A percentile compares a stretch with the other conserved stretches of the same genome.
phyloP scores from a whole-genome alignment of 768 basidiomycete species.

The Kwoniella sp. region DNA sequence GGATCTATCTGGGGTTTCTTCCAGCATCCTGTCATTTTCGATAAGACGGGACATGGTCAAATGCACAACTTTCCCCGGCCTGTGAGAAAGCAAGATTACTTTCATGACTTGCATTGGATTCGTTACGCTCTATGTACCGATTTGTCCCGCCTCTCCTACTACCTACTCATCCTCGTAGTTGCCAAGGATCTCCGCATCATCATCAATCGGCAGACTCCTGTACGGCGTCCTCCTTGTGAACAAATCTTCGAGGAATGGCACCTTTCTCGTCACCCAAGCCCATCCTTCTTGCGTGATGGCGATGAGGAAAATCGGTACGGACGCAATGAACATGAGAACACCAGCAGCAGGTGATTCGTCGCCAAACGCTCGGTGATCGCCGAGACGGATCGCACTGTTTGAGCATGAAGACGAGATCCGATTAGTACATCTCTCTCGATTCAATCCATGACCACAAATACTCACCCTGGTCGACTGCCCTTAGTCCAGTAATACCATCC shows the following conservation, averaged over 20 bases:
- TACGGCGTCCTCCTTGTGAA: slow-evolving; percentile 47
- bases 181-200: slow-evolving; percentile 49
- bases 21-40: too few relatives aligned
- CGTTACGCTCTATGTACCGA: neutral
- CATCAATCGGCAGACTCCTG: slow-evolving; percentile 53
- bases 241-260: slow-evolving; percentile 52
- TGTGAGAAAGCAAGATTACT: neutral
- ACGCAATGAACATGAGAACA: slow-evolving; percentile 72
- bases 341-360: slow-evolving; percentile 60
- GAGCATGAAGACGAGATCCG: neutral
- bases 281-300: slow-evolving; percentile 65
- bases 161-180: slow-evolving; percentile 36
- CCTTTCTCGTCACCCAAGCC: slow-evolving; percentile 46
- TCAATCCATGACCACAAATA: slow-evolving; percentile 25
- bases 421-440: neutral
- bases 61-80: neutral
- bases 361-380: slow-evolving; percentile 55
- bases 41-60: too few relatives aligned
- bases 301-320: slow-evolving; percentile 85
- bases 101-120: neutral
- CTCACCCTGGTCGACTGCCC: slow-evolving; percentile 76
- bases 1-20: too few relatives aligned
- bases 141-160: neutral
- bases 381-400: slow-evolving; percentile 47
- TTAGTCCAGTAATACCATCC: slow-evolving; percentile 80